Conservation (phyloP, 129 eudicot species). For the Lonicera japonica region DNA sequence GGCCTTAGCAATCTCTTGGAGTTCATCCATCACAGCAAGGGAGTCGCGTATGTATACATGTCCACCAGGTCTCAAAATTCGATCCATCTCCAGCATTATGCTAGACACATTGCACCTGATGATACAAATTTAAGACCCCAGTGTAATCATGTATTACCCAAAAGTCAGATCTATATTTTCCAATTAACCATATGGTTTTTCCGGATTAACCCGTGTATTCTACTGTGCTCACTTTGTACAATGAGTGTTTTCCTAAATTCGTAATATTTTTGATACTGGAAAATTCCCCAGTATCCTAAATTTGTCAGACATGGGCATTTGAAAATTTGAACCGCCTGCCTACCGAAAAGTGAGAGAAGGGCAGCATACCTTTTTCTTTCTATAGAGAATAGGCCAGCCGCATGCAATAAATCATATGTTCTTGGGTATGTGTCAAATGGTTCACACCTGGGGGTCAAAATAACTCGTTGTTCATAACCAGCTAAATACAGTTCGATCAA, state of each 20-base stretch:
- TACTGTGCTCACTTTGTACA: not conserved
- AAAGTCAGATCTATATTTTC: not conserved
- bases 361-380: constrained; percentile 70
- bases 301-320: too few species aligned
- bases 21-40: constrained; percentile 63
- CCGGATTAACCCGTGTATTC: not conserved
- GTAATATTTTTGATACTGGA: not conserved
- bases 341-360: not conserved
- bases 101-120: constrained; percentile 68
- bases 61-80: constrained; percentile 95
- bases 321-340: not conserved
- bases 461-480: not conserved
- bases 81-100: constrained; percentile 95
- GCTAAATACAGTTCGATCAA: not conserved
- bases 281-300: not conserved
- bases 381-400: constrained; percentile 78
- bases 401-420: constrained; percentile 89
- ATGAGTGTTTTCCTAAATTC: too few species aligned
- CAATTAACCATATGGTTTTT: not conserved
- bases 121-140: not conserved
- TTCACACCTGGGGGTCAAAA: constrained; percentile 64
- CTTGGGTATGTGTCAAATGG: constrained; percentile 96
- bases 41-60: constrained; percentile 82
- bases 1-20: constrained; percentile 68
- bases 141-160: not conserved